Conservation (phyloP, 164 flowering plant species). For the Cinnamomum micranthum region DNA sequence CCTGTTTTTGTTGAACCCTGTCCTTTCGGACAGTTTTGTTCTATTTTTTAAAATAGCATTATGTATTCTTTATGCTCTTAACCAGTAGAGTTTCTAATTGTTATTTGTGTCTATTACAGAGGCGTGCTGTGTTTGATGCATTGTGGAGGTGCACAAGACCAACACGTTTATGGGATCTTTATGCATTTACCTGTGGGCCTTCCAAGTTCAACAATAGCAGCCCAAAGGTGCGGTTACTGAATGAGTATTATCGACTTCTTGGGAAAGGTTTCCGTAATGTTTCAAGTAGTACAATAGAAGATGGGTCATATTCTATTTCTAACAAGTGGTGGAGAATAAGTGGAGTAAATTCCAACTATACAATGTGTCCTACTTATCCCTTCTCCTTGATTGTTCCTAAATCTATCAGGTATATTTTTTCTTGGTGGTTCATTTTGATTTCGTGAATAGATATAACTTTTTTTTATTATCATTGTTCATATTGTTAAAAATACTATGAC, state of each 20-base stretch:
- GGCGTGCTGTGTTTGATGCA: constrained; percentile 77
- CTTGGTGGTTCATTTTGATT: neutral
- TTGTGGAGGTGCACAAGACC: constrained; percentile 69
- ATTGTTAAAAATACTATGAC: neutral
- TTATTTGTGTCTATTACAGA: constrained; percentile 41
- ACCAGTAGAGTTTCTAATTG: neutral
- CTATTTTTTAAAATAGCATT: no score
- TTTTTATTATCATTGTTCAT: no score
- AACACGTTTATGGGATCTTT: constrained; percentile 73
- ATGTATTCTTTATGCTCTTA: no score
- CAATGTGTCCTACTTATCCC: constrained; percentile 83
- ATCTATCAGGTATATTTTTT: constrained; percentile 49
- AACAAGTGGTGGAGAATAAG: constrained; percentile 89
- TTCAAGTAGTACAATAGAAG: constrained; percentile 51
- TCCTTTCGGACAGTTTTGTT: no score
- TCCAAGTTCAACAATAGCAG: constrained; percentile 47
- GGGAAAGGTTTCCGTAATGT: constrained; percentile 49
- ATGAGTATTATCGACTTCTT: constrained; percentile 88
- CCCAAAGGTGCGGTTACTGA: constrained; percentile 76
- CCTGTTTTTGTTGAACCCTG: no score
- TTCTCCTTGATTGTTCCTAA: constrained; percentile 88
- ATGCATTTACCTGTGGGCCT: constrained; percentile 73
- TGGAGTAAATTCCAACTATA: constrained; percentile 64
- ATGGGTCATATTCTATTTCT: constrained; percentile 57
- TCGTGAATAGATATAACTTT: no score